Base-by-base conservation (phyloP, 2,329 filamentous ascomycete genomes). In the Trichophyton rubrum region DNA sequence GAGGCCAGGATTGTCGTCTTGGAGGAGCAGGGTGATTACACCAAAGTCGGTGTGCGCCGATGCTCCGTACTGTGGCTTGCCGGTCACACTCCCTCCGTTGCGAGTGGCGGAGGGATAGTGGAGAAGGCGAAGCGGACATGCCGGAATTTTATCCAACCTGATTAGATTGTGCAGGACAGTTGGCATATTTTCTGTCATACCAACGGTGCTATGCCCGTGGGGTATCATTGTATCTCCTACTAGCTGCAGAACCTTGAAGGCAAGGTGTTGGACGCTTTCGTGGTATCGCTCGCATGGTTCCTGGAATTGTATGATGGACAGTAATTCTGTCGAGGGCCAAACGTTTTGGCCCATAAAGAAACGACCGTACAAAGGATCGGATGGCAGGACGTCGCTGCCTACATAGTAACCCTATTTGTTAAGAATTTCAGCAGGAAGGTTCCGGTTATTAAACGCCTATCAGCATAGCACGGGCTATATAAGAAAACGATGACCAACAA, bases 1-100 rank as follows among this genome's bases (percentile, higher is more conserved):
- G 1, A 83, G 73, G 0, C 80, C 81, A 30, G 75, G 75, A 3
- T 76, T 71, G 1, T 71, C 70, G 62, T 80, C 80, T 65, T 82
- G 80, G 2, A 82, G 73, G 11, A 83, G 74, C 30, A 83, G 71
- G 0, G 81, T 83, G 57, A 83, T 77, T 56, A 77, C 76, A 27
- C 79, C 79, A 63, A 79, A 82, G 66, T 81, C 80, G 1, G 78
- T 80, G 64, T 81, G 80, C 9, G 55, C 43, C 22, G 45, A 40
- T 35, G 59, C 40, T 2, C 61, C 60, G 15, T 57, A 57, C 22
- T 57, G 55, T 8, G 55, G 55, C 40, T 41, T 57, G 24, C 55
- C 55, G 20, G 55, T 15, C 17, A 43, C 11, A 30, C 41, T 20
- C 9, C 35, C 40, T 15, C 55, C 33, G 15, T 40, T 22, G 2